Evolutionary conservation across 169 alveolate species (phyloP).

Genomic region (Plasmodium malariae): DNA sequence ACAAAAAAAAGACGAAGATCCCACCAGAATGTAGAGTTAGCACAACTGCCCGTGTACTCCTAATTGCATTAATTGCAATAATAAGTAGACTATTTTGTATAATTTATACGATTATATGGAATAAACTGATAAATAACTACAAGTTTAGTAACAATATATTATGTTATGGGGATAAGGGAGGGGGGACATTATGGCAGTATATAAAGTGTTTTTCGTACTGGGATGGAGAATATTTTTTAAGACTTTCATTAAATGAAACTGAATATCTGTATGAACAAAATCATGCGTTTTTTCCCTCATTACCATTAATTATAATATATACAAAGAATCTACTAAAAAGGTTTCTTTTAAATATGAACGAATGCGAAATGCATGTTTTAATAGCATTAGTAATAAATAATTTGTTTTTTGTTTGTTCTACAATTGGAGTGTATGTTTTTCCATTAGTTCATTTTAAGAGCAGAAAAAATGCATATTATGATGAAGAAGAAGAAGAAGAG

Average conservation of each 20-base stretch:
- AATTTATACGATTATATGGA: constrained; percentile 55
- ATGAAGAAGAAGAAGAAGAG: too few species aligned
- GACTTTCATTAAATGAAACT: constrained; percentile 78
- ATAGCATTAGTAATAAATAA: constrained; percentile 27
- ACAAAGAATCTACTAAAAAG: constrained; percentile 3
- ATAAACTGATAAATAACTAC: constrained; percentile 30
- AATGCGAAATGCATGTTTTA: constrained; percentile 26
- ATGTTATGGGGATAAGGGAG: constrained; percentile 15
- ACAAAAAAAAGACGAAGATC: background rate
- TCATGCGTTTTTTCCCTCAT: constrained; percentile 85
- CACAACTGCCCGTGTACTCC: background rate
- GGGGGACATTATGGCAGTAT: constrained; percentile 18
- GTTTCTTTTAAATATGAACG: background rate
- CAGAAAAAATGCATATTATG: background rate
- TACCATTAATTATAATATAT: constrained; percentile 76
- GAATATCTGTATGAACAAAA: constrained; percentile 82
- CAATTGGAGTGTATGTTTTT: constrained; percentile 49
- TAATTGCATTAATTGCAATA: background rate
- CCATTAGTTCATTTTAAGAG: constrained; percentile 2
- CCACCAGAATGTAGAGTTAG: background rate
- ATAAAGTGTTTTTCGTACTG: constrained; percentile 51
- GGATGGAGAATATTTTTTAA: constrained; percentile 86
- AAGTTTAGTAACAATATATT: constrained; percentile 54
- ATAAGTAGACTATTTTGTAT: constrained; percentile 18
- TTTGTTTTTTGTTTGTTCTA: constrained; percentile 27